Percentiles rank a stretch among this genome's conserved stretches.
Conservation (phyloP, 257 asterid genomes). For the Lantana camara region DNA sequence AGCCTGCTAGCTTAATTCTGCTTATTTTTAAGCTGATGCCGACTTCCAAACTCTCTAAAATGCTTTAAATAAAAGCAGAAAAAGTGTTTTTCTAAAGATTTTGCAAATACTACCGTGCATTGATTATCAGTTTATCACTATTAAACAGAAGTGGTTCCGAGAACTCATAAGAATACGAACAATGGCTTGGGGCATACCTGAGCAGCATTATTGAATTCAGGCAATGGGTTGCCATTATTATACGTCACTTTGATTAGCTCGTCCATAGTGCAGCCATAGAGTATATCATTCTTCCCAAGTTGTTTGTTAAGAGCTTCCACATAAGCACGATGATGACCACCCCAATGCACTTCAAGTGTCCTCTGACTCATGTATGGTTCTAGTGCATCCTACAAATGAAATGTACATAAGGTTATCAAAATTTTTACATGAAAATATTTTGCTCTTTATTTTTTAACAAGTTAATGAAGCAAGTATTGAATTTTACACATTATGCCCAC, state of each 20-base stretch:
- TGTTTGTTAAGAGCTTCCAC: conserved; percentile 88
- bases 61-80: too few relatives aligned
- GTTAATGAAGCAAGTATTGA: neutral
- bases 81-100: too few relatives aligned
- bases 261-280: conserved; percentile 74
- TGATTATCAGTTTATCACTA: too few relatives aligned
- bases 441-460: neutral
- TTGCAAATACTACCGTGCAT: too few relatives aligned
- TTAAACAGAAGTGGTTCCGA: too few relatives aligned
- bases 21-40: too few relatives aligned
- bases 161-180: neutral
- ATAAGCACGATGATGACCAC: conserved; percentile 79
- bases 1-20: too few relatives aligned
- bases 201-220: conserved; percentile 87
- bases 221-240: conserved; percentile 85
- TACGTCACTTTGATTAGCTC: conserved; percentile 79
- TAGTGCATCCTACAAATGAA: conserved; percentile 64
- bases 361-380: conserved; percentile 87
- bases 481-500: neutral
- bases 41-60: too few relatives aligned
- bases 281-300: conserved; percentile 61
- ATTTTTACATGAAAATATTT: neutral
- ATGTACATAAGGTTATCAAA: conserved; percentile 16
- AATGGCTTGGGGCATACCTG: conserved; percentile 56
- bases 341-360: conserved; percentile 90